Evolutionary conservation across 345 rosid genomes (phyloP).

Genomic region (Eucalyptus coolabah): DNA sequence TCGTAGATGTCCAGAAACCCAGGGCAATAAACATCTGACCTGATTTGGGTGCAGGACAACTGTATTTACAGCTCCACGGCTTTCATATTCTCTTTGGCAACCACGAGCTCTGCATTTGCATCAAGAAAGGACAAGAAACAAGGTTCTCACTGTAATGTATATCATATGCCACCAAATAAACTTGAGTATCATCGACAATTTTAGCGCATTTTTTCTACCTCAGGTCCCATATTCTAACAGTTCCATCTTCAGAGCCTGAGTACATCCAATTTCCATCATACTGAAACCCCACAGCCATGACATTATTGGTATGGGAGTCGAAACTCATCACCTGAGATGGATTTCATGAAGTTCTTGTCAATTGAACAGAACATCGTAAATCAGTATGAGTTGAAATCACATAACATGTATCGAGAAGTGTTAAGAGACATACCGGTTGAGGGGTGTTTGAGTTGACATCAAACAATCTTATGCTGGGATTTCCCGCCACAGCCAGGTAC

Average conservation of each 20-base stretch:
- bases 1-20: background rate
- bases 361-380: background rate
- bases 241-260: conserved; percentile 99
- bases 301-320: conserved; percentile 90
- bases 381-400: background rate
- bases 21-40: conserved; percentile 18
- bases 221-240: conserved; percentile 94
- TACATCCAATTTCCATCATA: conserved; percentile 99
- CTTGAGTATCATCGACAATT: background rate
- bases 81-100: conserved; percentile 96
- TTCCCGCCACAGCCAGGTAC: conserved; percentile 83
- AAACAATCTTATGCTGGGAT: conserved; percentile 86
- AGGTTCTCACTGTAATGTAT: background rate
- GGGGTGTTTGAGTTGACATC: conserved; percentile 69
- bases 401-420: background rate
- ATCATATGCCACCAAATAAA: background rate
- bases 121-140: background rate
- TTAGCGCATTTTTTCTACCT: conserved; percentile 21
- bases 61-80: conserved; percentile 89
- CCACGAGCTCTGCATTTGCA: conserved; percentile 73
- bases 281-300: conserved; percentile 96
- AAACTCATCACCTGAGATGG: conserved; percentile 64
- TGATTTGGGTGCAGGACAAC: conserved; percentile 97
- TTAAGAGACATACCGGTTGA: conserved; percentile 43
- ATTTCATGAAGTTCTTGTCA: background rate